Conservation (phyloP, 768 basidiomycete species). For the Trametes cinnabarina region DNA sequence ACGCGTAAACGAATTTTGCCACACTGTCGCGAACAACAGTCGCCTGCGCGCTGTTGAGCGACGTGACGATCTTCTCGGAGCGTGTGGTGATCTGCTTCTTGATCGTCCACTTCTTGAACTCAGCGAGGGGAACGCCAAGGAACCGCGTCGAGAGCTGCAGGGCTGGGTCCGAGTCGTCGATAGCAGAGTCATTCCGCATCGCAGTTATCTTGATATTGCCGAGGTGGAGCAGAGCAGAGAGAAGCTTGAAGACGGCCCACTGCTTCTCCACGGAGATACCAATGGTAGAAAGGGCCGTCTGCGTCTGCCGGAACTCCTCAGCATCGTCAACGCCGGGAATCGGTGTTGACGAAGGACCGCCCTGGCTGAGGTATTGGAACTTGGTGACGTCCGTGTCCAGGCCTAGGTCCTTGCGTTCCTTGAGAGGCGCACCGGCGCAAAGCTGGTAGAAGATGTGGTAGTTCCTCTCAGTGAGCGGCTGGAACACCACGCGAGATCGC, state of each 20-base stretch:
- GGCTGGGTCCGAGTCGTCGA: conserved; percentile 81
- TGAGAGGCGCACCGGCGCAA: conserved; percentile 92
- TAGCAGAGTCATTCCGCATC: conserved; percentile 73
- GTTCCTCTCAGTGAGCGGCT: conserved; percentile 94
- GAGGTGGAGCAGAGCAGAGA: conserved; percentile 93
- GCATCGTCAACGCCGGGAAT: conserved; percentile 94
- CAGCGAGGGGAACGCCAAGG: conserved; percentile 82
- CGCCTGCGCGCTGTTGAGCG: conserved; percentile 83
- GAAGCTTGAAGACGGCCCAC: conserved; percentile 94
- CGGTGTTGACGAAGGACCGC: conserved; percentile 81
- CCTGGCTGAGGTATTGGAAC: conserved; percentile 92
- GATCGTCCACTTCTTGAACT: conserved; percentile 98
- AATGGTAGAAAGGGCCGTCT: conserved; percentile 93
- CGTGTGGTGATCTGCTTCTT: conserved; percentile 97
- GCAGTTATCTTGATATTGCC: conserved; percentile 93
- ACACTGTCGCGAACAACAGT: conserved; percentile 94
- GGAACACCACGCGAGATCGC: conserved; percentile 95
- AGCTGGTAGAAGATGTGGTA: conserved; percentile 99
- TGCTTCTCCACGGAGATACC: conserved; percentile 97
- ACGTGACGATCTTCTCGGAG: conserved; percentile 91
- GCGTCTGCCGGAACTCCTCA: conserved; percentile 91
- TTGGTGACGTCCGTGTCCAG: conserved; percentile 81
- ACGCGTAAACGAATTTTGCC: conserved; percentile 98
- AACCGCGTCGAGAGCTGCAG: conserved; percentile 83
- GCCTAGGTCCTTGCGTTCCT: conserved; percentile 93